Evolutionary conservation across 1,284 basidiomycete species (phyloP).

Genomic region (Stygiomarasmius scandens): DNA sequence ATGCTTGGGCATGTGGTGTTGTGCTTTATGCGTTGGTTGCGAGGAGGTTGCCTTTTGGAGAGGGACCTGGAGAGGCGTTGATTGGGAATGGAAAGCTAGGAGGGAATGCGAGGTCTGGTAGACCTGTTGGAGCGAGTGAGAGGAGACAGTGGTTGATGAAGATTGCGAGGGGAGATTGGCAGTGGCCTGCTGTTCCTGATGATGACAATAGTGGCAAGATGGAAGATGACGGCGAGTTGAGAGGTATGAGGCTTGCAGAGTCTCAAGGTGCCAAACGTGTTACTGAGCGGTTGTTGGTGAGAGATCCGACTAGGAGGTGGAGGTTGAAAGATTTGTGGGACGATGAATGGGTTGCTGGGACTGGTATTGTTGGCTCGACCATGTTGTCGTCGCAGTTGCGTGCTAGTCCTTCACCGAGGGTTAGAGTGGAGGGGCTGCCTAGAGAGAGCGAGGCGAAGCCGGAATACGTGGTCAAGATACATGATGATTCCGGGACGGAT

Average conservation of each 20-base stretch:
- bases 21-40: constrained; percentile 79
- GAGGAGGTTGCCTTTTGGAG: constrained; percentile 66
- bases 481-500: not conserved
- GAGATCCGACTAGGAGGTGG: constrained; percentile 66
- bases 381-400: constrained; percentile 7
- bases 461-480: not conserved
- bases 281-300: constrained; percentile 65
- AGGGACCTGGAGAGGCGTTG: constrained; percentile 37
- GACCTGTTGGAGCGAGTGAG: constrained; percentile 29
- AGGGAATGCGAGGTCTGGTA: constrained; percentile 27
- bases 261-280: constrained; percentile 55
- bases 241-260: constrained; percentile 40
- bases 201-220: not conserved
- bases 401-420: not conserved
- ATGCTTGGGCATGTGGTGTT: constrained; percentile 89
- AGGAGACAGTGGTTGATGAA: constrained; percentile 65
- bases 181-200: constrained; percentile 56
- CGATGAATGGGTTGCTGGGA: constrained; percentile 61
- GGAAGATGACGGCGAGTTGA: constrained; percentile 26
- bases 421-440: constrained; percentile 1
- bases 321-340: constrained; percentile 68
- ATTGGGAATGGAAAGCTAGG: constrained; percentile 38
- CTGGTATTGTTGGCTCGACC: constrained; percentile 13
- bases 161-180: constrained; percentile 79
- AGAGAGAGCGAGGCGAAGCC: no score